Evolutionary conservation across 352 stramenopile species (phyloP).

Genomic region (Pythium oligandrum): DNA sequence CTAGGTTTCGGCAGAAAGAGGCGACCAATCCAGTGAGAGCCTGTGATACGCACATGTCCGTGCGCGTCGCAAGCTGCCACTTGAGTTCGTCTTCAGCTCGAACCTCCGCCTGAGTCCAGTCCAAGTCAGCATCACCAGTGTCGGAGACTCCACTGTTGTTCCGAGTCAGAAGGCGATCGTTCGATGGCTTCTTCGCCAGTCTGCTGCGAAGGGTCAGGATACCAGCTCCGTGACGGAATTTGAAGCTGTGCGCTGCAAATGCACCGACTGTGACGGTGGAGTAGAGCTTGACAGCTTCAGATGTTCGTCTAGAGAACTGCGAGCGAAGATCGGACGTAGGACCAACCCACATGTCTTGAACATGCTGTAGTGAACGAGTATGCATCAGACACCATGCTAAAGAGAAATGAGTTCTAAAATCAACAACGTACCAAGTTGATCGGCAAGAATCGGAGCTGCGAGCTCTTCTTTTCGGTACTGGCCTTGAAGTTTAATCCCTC

Average conservation of each 20-base stretch:
- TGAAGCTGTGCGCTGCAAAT: conserved; percentile 78
- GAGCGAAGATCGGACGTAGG: conserved; percentile 61
- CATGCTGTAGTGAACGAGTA: conserved; percentile 28
- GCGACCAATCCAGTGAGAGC: conserved; percentile 65
- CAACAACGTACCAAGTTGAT: conserved; percentile 57
- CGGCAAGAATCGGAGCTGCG: conserved; percentile 64
- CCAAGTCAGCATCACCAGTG: conserved; percentile 17
- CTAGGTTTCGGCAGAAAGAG: conserved; percentile 69
- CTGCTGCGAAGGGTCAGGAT: conserved; percentile 60
- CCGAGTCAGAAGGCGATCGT: conserved; percentile 34
- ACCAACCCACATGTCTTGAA: conserved; percentile 84
- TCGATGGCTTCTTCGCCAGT: conserved; percentile 35
- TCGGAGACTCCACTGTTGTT: conserved; percentile 41
- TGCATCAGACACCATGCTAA: not conserved
- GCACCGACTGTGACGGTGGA: conserved; percentile 70
- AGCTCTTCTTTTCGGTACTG: conserved; percentile 80
- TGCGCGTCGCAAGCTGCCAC: conserved; percentile 74
- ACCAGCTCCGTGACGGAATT: conserved; percentile 72
- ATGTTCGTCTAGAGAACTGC: conserved; percentile 56
- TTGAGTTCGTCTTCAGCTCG: conserved; percentile 55
- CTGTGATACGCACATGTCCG: conserved; percentile 79
- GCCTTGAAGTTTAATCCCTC: conserved; percentile 78
- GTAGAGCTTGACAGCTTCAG: conserved; percentile 56
- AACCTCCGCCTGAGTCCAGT: conserved; percentile 52
- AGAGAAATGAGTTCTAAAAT: not conserved